These are phyloP conservation scores for Diaporthe citriasiana DNA, from an alignment of 2,329 filamentous ascomycete species.

Conservation along the genomic window DNA sequence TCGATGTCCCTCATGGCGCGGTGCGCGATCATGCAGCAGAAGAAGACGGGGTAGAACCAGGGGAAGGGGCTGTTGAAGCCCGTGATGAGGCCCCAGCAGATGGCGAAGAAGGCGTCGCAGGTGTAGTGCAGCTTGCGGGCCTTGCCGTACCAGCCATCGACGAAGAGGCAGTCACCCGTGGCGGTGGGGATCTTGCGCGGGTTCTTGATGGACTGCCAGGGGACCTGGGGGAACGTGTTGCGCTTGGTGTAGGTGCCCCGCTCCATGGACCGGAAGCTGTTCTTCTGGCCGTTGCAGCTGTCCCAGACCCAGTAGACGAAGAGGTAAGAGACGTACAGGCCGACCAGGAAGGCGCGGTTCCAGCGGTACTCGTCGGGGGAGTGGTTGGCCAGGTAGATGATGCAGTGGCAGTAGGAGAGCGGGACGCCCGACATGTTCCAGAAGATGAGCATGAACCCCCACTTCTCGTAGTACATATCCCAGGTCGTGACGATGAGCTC, in stretches of 20 bases:
- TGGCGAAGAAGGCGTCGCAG: conserved; percentile 83
- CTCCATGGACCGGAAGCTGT: conserved; percentile 81
- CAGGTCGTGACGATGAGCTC: conserved; percentile 85
- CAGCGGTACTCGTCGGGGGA: conserved; percentile 77
- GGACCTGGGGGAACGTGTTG: conserved; percentile 83
- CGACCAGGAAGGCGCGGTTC: conserved; percentile 72
- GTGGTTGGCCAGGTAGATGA: conserved; percentile 83
- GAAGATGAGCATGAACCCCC: conserved; percentile 91
- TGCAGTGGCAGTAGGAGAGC: conserved; percentile 86
- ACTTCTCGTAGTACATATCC: conserved; percentile 93
- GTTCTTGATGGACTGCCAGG: conserved; percentile 82
- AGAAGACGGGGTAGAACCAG: conserved; percentile 92
- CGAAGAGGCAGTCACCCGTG: conserved; percentile 78
- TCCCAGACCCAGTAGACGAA: conserved; percentile 90
- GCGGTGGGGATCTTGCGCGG: conserved; percentile 78
- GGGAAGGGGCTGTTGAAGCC: conserved; percentile 86
- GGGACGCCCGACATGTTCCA: conserved; percentile 90
- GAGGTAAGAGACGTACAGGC: conserved; percentile 75
- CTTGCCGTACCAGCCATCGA: conserved; percentile 83
- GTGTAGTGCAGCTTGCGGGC: conserved; percentile 86
- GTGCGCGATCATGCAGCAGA: conserved; percentile 83
- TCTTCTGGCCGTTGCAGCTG: conserved; percentile 87
- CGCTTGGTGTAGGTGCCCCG: conserved; percentile 74
- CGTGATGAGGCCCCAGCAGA: conserved; percentile 85
- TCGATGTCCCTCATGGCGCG: conserved; percentile 82